phyloP scores from a whole-genome alignment of 2,329 filamentous ascomycete genomes.

The Stachybotrys elegans region DNA sequence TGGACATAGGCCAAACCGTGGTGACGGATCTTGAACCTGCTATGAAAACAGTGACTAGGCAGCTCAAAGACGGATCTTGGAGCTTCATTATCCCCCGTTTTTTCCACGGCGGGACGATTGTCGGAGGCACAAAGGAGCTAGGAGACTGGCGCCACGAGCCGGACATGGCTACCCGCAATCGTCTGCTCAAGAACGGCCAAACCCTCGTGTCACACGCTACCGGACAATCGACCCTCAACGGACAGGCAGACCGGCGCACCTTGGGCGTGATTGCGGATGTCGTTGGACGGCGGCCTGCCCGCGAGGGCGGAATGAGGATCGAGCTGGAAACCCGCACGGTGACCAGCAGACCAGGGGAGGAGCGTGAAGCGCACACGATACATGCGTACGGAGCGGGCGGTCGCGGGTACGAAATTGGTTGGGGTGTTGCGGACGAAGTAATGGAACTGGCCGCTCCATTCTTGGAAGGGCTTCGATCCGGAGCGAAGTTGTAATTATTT shows the following conservation, averaged over 20 bases:
- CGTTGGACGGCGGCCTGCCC: constrained; percentile 40
- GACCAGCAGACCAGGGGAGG: no score
- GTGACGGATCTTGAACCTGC: constrained; percentile 31
- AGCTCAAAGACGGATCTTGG: constrained; percentile 59
- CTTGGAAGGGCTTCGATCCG: background rate
- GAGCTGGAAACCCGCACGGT: constrained; percentile 15
- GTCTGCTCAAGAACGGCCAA: constrained; percentile 8
- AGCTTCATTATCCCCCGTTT: constrained; percentile 58
- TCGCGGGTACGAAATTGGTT: constrained; percentile 56
- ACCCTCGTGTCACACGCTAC: background rate
- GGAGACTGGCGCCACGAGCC: constrained; percentile 49
- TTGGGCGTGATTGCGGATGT: constrained; percentile 36
- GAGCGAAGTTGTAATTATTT: constrained; percentile 1
- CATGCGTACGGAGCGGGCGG: constrained; percentile 58
- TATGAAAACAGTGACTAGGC: constrained; percentile 46
- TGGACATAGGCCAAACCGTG: constrained; percentile 26
- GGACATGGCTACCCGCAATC: constrained; percentile 38
- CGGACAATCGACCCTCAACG: constrained; percentile 7
- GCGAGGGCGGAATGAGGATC: constrained; percentile 41
- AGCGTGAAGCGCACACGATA: constrained; percentile 25
- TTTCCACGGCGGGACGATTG: constrained; percentile 57
- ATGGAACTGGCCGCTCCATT: constrained; percentile 9
- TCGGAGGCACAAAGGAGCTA: constrained; percentile 61
- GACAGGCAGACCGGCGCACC: background rate
- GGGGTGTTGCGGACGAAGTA: constrained; percentile 52